Evolutionary conservation across 805 yeast species (phyloP), one percentile per base, ranked within the genome.

Genomic region (Yarrowia alimentaria): DNA sequence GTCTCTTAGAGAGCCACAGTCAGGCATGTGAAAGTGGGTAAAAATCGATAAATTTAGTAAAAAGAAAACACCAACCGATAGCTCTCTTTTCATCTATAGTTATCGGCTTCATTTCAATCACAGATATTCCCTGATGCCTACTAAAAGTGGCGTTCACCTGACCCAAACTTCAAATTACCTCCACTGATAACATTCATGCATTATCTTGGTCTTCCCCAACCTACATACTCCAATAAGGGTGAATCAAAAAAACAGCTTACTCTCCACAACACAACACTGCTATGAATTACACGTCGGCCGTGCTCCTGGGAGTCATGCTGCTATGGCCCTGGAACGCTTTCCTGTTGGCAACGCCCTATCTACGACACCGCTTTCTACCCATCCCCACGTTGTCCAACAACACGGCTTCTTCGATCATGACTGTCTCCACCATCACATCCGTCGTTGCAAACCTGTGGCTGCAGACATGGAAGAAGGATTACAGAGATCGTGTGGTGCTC

Each of bases 281-380:
- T 11, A 26, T 55, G 38, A 58, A 60, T 37, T 86, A 85, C 60
- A 20, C 74, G 9, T 78, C 91, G 0, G 88, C 83, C 60, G 67
- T 80, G 18, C 58, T 78, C 10, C 74, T 85, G 6, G 97, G 97
- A 0, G 73, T 87, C 11, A 83, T 95, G 1, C 71, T 84, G 16
- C 72, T 91, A 16, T 91, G 98, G 97, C 98, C 98, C 0, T 91
- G 98, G 96, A 93, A 91, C 70, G 81, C 93, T 58, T 83, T 90
- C 56, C 67, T 93, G 8, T 80, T 94, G 1, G 96, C 96, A 0
- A 78, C 95, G 0, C 83, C 84, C 7, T 89, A 87, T 66, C 87
- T 88, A 60, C 73, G 76, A 53, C 75, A 77, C 56, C 63, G 89
- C 58, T 78, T 91, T 55, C 67, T 65, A 14, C 69, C 63, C n/a